phyloP scores from a whole-genome alignment of 495 filamentous ascomycete species.

The Aspergillus steynii region DNA sequence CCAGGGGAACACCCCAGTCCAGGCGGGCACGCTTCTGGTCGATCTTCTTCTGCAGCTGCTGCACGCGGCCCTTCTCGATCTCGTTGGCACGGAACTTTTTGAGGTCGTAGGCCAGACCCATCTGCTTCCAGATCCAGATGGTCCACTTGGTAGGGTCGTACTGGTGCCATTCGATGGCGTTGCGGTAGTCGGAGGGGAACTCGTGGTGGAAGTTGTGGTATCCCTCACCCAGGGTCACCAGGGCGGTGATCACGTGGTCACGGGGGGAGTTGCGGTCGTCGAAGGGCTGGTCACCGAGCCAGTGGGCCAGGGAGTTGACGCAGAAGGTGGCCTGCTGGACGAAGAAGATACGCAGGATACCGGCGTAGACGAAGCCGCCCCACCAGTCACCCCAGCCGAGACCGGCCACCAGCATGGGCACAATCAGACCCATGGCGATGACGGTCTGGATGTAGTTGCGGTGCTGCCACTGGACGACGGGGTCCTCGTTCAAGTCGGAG shows the following conservation, averaged over 20 bases:
- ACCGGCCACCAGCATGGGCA: slow-evolving; percentile 82
- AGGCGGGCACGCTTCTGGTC: slow-evolving; percentile 90
- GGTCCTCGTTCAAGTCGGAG: slow-evolving; percentile 91
- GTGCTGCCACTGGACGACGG: slow-evolving; percentile 94
- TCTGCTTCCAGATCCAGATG: slow-evolving; percentile 92
- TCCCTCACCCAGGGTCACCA: slow-evolving; percentile 94
- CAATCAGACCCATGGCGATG: slow-evolving; percentile 79
- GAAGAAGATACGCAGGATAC: slow-evolving; percentile 96
- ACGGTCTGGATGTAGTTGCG: slow-evolving; percentile 89
- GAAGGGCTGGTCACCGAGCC: slow-evolving; percentile 98
- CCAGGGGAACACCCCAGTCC: slow-evolving; percentile 94
- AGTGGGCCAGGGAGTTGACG: slow-evolving; percentile 98
- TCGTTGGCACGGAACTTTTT: slow-evolving; percentile 98
- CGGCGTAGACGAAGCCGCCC: slow-evolving; percentile 92
- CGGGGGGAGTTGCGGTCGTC: slow-evolving; percentile 98
- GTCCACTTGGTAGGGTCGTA: slow-evolving; percentile 99
- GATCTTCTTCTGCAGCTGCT: slow-evolving; percentile 98
- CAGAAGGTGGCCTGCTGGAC: slow-evolving; percentile 99
- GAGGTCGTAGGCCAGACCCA: slow-evolving; percentile 90
- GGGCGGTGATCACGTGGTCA: slow-evolving; percentile 92
- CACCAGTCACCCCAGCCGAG: slow-evolving; percentile 87
- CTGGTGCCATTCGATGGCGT: slow-evolving; percentile 96
- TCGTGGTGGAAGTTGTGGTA: slow-evolving; percentile 99
- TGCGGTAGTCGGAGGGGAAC: slow-evolving; percentile 98
- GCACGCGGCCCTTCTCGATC: slow-evolving; percentile 97